Percentiles rank a stretch among this genome's conserved stretches.
Evolutionary conservation across 2,329 filamentous ascomycete species (phyloP).

Genomic region (Paraphoma sp.): DNA sequence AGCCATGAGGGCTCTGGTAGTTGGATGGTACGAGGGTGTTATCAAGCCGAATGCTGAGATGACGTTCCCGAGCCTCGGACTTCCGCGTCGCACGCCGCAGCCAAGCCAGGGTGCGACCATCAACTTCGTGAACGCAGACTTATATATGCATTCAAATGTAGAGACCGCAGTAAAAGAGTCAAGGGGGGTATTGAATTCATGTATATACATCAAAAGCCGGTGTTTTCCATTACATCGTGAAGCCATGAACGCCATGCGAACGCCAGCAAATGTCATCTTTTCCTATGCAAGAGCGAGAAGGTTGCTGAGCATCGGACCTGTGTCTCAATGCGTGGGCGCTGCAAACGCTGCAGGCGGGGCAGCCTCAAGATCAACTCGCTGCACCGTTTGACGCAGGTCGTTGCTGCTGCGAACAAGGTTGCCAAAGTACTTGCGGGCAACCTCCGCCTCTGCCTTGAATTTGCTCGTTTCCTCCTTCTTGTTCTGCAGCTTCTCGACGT

Average conservation of each 20-base stretch:
- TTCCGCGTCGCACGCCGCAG: conserved; percentile 7
- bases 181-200: conserved; percentile 46
- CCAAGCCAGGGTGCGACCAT: conserved; percentile 14
- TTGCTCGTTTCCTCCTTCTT: conserved; percentile 85
- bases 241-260: conserved; percentile 22
- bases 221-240: conserved; percentile 20
- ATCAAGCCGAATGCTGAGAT: conserved; percentile 1
- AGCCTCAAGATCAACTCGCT: conserved; percentile 60
- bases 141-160: too few species aligned
- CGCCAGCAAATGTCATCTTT: conserved; percentile 16
- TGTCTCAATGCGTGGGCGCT: conserved; percentile 22
- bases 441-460: conserved; percentile 80
- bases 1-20: conserved; percentile 30
- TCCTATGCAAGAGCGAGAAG: conserved; percentile 13
- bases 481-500: conserved; percentile 79
- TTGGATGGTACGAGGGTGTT: not conserved
- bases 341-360: conserved; percentile 53
- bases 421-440: conserved; percentile 87
- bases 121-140: too few species aligned
- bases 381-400: conserved; percentile 57
- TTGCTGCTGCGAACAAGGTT: conserved; percentile 75
- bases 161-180: conserved; percentile 10
- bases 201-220: conserved; percentile 30
- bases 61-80: conserved; percentile 14
- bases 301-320: not conserved